Evolutionary conservation across 257 asterid species (phyloP), one percentile per base, ranked within the genome.

Genomic region (Eustoma russellianum): DNA sequence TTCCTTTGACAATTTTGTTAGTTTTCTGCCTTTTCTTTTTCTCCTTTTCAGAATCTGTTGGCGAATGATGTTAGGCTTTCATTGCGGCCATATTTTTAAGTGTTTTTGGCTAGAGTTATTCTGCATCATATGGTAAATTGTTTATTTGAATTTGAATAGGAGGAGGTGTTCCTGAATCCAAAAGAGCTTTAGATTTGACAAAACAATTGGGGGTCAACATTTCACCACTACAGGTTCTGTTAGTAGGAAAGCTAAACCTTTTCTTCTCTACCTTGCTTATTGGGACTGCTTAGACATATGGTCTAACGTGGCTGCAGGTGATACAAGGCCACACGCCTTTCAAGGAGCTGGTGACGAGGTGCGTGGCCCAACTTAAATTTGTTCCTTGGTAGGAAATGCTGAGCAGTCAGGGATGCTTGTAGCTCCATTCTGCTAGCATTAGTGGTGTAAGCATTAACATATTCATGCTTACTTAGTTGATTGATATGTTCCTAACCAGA

Each of bases 301-400:
- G 58, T 66, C 34, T 18, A 47, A 45, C 59, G 51, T 51, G 49
- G 48, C 28, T 80, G 76, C 85, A 90, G 98, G 95, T 90, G 72
- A 86, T 86, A 68, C 98, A 83, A 54, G 96, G 98, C 33, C 98
- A 83, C 70, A 69, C 94, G 16, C 95, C 95, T 53, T 90, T 90
- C 79, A 90, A 70, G 58, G 82, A 79, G 59, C 80, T 90, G 50
- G 73, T 60, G 19, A 62, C 62, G 43, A 86, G 96, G 98, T 86
- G 62, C 50, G 51, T 17, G 8, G 9, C 70, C 5, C 44, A 61
- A 48, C 54, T 58, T 43, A 52, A 33, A 9, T 45, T 1, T 1
- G 55, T 19, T 18, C 46, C 17, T 35, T 55, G 45, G 56, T 55
- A 50, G 60, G 65, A 50, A 19, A 61, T 57, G 56, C 47, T 38